phyloP scores from a whole-genome alignment of 2,329 filamentous ascomycete species.

The Colletotrichum limetticola region DNA sequence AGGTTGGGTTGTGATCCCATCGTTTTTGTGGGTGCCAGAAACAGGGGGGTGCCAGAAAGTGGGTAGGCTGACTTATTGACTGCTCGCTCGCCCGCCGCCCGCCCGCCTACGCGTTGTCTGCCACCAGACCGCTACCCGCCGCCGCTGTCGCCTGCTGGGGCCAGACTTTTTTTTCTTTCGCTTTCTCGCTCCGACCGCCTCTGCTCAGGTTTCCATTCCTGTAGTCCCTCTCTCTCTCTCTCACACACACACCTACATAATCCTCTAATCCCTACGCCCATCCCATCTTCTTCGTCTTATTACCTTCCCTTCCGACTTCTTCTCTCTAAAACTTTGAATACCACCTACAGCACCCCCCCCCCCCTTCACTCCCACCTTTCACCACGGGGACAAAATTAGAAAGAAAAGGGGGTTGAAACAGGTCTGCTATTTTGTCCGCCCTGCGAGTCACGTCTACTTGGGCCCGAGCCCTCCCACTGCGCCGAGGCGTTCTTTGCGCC shows the following conservation, averaged over 20 bases:
- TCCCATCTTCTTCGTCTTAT: constrained; percentile 27
- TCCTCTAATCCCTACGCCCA: constrained; percentile 32
- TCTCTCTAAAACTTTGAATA: constrained; percentile 17
- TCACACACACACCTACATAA: constrained; percentile 30
- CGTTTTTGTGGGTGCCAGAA: too few species aligned
- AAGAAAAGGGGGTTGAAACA: constrained; percentile 33
- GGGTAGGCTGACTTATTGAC: constrained; percentile 14
- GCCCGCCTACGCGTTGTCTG: background rate
- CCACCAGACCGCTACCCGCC: constrained; percentile 27
- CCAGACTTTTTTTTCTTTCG: background rate
- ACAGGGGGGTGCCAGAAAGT: too few species aligned
- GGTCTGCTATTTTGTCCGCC: constrained; percentile 38
- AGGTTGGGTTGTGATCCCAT: too few species aligned
- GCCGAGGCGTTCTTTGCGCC: constrained; percentile 38
- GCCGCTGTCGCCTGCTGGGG: constrained; percentile 6
- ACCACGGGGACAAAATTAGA: constrained; percentile 17
- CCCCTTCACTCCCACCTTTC: background rate
- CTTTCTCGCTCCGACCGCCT: constrained; percentile 16
- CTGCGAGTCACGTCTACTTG: constrained; percentile 33
- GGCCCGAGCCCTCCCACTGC: constrained; percentile 34
- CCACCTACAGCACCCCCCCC: background rate
- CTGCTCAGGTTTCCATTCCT: background rate
- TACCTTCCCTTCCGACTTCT: constrained; percentile 15
- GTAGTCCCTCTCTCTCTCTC: background rate
- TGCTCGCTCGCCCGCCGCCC: background rate